phyloP scores from a whole-genome alignment of 2,329 filamentous ascomycete species.

The Pleurostoma richardsiae region DNA sequence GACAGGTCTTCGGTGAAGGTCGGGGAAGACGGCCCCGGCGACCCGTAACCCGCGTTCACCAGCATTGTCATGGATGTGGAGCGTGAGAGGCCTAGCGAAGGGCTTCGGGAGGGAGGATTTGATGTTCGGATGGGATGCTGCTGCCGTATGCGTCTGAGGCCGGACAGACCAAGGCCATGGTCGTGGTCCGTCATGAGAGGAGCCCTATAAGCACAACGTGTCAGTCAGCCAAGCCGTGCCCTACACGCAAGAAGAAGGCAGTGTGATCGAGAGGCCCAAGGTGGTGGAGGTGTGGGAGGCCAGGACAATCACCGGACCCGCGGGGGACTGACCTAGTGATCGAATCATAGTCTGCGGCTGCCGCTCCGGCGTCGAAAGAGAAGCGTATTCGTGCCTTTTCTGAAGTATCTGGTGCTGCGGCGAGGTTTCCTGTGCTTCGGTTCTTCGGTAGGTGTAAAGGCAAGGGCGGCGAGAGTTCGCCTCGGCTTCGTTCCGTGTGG shows the following conservation, averaged over 20 bases:
- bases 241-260: neutral
- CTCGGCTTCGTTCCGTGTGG: conserved; percentile 32
- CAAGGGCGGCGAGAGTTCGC: conserved; percentile 38
- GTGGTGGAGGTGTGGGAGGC: conserved; percentile 5
- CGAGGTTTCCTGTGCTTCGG: conserved; percentile 59
- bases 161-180: conserved; percentile 78
- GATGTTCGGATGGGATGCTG: conserved; percentile 65
- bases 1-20: conserved; percentile 82
- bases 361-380: conserved; percentile 69
- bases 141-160: conserved; percentile 90
- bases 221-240: neutral
- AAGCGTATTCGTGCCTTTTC: conserved; percentile 63
- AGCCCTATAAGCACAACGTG: conserved; percentile 52
- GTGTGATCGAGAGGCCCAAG: neutral
- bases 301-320: conserved; percentile 2
- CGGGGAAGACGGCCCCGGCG: conserved; percentile 65
- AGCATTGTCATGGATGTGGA: conserved; percentile 68
- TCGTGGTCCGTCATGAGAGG: conserved; percentile 82
- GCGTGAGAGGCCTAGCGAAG: conserved; percentile 55
- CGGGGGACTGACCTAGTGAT: conserved; percentile 63
- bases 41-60: conserved; percentile 47
- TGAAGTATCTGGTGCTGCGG: conserved; percentile 36
- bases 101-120: conserved; percentile 56
- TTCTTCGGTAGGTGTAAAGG: conserved; percentile 56
- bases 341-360: conserved; percentile 59